phyloP scores from a whole-genome alignment of 108 stramenopile species.

The Conticribra weissflogii region DNA sequence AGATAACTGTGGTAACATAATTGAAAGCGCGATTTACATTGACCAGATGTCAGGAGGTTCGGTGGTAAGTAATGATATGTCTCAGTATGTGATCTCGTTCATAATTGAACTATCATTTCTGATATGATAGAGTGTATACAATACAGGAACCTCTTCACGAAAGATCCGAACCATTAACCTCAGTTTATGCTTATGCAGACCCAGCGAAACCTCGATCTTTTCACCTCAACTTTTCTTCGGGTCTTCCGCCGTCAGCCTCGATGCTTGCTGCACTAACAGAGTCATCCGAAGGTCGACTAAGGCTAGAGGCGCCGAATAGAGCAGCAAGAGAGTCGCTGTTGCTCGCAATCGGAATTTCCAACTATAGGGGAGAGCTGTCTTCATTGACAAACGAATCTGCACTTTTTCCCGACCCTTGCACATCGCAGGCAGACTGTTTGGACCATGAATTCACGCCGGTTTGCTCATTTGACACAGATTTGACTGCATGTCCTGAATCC shows the following conservation, averaged over 20 bases:
- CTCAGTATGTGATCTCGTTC: background rate
- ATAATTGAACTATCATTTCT: background rate
- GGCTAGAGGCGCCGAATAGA: constrained; percentile 66
- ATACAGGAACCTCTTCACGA: constrained; percentile 21
- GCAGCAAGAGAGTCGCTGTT: constrained; percentile 71
- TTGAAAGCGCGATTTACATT: constrained; percentile 23
- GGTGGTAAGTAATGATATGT: background rate
- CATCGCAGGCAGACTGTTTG: background rate
- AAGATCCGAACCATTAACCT: constrained; percentile 14
- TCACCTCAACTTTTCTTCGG: constrained; percentile 28
- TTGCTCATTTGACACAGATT: background rate
- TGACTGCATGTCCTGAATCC: background rate
- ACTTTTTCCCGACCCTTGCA: constrained; percentile 18
- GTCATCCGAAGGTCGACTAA: constrained; percentile 29
- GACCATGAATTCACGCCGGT: too few species aligned
- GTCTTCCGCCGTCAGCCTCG: constrained; percentile 7
- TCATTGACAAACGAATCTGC: constrained; percentile 48
- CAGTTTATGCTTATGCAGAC: constrained; percentile 25
- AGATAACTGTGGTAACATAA: constrained; percentile 4
- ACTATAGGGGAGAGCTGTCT: constrained; percentile 54
- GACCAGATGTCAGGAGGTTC: constrained; percentile 23
- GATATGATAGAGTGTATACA: too few species aligned
- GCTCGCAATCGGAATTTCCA: constrained; percentile 71
- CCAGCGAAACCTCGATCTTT: constrained; percentile 41
- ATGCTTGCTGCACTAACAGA: constrained; percentile 13